These are phyloP conservation scores for Suillus lakei DNA, from an alignment of 768 basidiomycete genomes.

Conservation along the genomic window DNA sequence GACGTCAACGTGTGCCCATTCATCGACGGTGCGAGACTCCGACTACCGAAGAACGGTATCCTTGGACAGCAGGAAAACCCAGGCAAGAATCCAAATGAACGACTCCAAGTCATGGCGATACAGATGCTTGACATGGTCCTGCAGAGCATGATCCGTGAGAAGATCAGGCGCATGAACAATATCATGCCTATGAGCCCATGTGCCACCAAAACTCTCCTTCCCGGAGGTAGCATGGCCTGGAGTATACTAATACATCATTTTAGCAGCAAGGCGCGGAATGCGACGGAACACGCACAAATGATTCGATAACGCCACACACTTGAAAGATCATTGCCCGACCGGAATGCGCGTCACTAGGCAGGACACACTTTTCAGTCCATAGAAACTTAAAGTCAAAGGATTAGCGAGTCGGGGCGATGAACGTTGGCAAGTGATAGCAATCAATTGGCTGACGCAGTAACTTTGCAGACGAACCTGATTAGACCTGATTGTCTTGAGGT, in stretches of 20 bases:
- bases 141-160: background rate
- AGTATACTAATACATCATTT: background rate
- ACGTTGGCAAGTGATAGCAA: slow-evolving; percentile 42
- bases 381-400: slow-evolving; percentile 47
- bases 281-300: background rate
- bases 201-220: background rate
- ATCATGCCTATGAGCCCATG: background rate
- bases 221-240: background rate
- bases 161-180: background rate
- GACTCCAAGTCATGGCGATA: background rate
- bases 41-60: too few species aligned
- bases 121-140: background rate
- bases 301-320: background rate
- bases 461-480: slow-evolving; percentile 54
- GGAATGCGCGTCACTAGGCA: too few species aligned
- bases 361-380: too few species aligned
- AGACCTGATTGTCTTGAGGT: slow-evolving; percentile 58
- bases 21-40: too few species aligned
- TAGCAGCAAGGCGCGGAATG: background rate
- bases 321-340: slow-evolving; percentile 31
- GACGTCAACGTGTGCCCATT: too few species aligned
- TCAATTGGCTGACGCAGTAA: slow-evolving; percentile 5
- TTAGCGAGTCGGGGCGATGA: slow-evolving; percentile 69
- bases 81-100: too few species aligned
- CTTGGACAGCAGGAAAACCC: too few species aligned